phyloP scores from a whole-genome alignment of 2,329 filamentous ascomycete genomes.

The Beauveria brongniartii region DNA sequence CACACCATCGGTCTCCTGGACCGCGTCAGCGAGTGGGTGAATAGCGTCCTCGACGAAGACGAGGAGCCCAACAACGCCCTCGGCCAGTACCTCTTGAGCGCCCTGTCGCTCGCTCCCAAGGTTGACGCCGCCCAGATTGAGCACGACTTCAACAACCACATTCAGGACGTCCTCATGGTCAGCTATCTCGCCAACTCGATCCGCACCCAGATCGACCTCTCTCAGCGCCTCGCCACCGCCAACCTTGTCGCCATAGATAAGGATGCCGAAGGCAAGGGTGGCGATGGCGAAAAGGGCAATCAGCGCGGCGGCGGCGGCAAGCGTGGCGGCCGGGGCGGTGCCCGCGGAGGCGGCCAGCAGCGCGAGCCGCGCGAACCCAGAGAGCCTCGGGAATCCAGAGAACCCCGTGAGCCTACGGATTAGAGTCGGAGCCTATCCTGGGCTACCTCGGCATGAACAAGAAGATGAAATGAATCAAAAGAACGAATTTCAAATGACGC shows the following conservation, averaged over 20 bases:
- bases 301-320: constrained; percentile 42
- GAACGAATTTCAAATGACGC: background rate
- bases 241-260: constrained; percentile 47
- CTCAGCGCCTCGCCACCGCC: constrained; percentile 84
- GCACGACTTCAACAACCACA: constrained; percentile 98
- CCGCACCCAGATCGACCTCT: constrained; percentile 96
- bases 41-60: constrained; percentile 89
- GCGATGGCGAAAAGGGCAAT: constrained; percentile 32
- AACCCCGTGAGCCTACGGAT: constrained; percentile 22
- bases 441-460: background rate
- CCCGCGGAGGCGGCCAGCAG: constrained; percentile 43
- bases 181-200: constrained; percentile 98
- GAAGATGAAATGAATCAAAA: constrained; percentile 13
- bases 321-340: constrained; percentile 43
- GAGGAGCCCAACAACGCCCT: constrained; percentile 81
- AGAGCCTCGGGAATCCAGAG: constrained; percentile 23
- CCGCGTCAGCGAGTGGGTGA: constrained; percentile 84
- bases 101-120: constrained; percentile 88
- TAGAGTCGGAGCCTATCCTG: constrained; percentile 18
- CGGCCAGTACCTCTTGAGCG: constrained; percentile 91
- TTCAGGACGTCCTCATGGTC: constrained; percentile 97
- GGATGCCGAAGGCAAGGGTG: constrained; percentile 38
- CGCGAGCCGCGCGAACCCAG: constrained; percentile 38
- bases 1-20: constrained; percentile 85
- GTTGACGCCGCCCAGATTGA: constrained; percentile 87